Percentiles rank a stretch among this genome's conserved stretches.
Evolutionary conservation across 1,139 yeast genomes (phyloP).

Genomic region (Suhomyces choctaworum): DNA sequence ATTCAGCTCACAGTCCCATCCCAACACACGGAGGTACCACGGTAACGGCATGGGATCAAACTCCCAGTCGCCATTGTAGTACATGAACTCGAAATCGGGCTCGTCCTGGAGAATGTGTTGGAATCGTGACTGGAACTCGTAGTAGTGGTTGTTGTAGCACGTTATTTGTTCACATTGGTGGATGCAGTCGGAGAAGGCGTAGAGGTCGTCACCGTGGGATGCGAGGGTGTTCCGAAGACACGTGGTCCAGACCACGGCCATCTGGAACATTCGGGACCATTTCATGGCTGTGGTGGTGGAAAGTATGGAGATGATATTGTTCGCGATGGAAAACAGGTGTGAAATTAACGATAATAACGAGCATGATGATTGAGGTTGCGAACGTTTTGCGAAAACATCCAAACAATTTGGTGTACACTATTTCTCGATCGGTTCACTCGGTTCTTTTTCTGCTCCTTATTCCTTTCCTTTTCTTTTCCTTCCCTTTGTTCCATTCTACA

Average conservation of each 20-base stretch:
- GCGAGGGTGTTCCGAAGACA: constrained; percentile 27
- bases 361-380: too few species aligned
- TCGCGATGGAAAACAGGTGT: background rate
- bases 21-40: constrained; percentile 45
- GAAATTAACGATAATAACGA: background rate
- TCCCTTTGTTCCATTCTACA: too few species aligned
- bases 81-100: constrained; percentile 22
- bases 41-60: constrained; percentile 44
- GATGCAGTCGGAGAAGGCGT: constrained; percentile 67
- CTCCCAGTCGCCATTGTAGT: constrained; percentile 33
- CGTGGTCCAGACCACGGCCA: constrained; percentile 1
- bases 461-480: too few species aligned
- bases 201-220: constrained; percentile 78
- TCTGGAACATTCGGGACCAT: background rate
- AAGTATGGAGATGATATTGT: background rate
- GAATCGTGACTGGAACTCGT: constrained; percentile 17
- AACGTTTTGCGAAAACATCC: too few species aligned
- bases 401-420: too few species aligned
- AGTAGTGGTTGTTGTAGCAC: constrained; percentile 38
- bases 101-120: constrained; percentile 19
- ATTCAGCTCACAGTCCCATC: constrained; percentile 79
- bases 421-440: too few species aligned
- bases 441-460: too few species aligned
- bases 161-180: constrained; percentile 55
- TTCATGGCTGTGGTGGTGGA: background rate